These are phyloP conservation scores for Adansonia grandidieri DNA, from an alignment of 441 rosid species.

Conservation along the genomic window DNA sequence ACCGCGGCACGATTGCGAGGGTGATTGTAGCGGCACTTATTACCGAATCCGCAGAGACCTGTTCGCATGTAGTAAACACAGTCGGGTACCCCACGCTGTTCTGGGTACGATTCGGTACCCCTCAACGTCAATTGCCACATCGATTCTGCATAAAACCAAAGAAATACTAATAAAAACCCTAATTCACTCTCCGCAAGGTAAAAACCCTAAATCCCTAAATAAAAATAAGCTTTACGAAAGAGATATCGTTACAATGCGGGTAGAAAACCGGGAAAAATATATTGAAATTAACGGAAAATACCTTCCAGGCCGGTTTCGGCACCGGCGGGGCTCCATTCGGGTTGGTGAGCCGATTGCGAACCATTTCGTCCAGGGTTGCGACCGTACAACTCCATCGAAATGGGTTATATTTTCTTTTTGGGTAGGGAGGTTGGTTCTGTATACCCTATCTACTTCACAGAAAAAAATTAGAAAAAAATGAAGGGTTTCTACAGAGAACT, in stretches of 20 bases:
- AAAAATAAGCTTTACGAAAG: constrained; percentile 12
- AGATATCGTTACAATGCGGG: background rate
- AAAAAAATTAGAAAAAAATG: background rate
- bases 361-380: constrained; percentile 57
- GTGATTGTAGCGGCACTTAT: constrained; percentile 89
- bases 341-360: constrained; percentile 56
- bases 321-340: constrained; percentile 61
- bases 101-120: constrained; percentile 66
- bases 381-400: constrained; percentile 71
- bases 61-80: constrained; percentile 95
- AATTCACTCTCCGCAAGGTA: constrained; percentile 29
- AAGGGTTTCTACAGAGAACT: background rate
- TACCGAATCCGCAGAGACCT: constrained; percentile 80
- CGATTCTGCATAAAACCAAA: constrained; percentile 56
- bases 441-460: constrained; percentile 38
- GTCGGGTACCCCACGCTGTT: constrained; percentile 78
- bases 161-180: constrained; percentile 17
- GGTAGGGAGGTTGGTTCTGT: constrained; percentile 31
- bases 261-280: constrained; percentile 22
- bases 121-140: constrained; percentile 77
- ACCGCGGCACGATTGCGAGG: constrained; percentile 94
- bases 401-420: background rate
- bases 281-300: constrained; percentile 27
- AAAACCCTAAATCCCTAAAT: constrained; percentile 43
- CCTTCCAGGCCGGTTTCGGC: constrained; percentile 73